Conservation (phyloP, 1,284 basidiomycete genomes). For the Trametes sp. region DNA sequence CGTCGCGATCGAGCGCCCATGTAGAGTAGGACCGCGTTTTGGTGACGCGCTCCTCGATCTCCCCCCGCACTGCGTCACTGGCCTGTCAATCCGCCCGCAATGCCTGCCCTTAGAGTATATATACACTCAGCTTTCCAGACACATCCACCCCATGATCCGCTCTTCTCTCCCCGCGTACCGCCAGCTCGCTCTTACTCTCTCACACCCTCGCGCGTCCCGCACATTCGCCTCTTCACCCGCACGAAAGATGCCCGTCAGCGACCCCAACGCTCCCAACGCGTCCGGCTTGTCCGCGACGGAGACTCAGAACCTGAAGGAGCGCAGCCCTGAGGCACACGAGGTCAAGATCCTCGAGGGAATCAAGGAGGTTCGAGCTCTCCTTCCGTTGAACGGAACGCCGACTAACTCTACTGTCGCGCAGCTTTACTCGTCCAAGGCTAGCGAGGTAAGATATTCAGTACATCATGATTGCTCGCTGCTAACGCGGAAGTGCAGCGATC, state of each 20-base stretch:
- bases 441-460: conserved; percentile 39
- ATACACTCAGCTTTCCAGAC: neutral
- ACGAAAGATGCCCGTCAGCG: conserved; percentile 41
- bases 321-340: conserved; percentile 47
- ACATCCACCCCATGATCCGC: conserved; percentile 12
- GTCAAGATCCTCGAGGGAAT: conserved; percentile 48
- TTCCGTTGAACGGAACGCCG: neutral
- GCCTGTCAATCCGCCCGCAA: neutral
- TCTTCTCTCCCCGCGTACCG: conserved; percentile 13
- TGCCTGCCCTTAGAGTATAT: neutral
- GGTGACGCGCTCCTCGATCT: conserved; percentile 24
- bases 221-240: conserved; percentile 7
- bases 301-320: conserved; percentile 49
- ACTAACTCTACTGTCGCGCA: conserved; percentile 21
- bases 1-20: conserved; percentile 16
- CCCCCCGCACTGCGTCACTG: conserved; percentile 22
- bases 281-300: conserved; percentile 51
- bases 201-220: conserved; percentile 2
- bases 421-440: conserved; percentile 55
- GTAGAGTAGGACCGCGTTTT: conserved; percentile 1
- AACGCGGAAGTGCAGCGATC: conserved; percentile 42
- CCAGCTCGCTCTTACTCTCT: neutral
- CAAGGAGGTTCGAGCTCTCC: conserved; percentile 45
- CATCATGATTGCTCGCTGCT: neutral
- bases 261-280: conserved; percentile 45